Base-by-base conservation (phyloP, 2,329 filamentous ascomycete species). In the Fusarium dlaminii region DNA sequence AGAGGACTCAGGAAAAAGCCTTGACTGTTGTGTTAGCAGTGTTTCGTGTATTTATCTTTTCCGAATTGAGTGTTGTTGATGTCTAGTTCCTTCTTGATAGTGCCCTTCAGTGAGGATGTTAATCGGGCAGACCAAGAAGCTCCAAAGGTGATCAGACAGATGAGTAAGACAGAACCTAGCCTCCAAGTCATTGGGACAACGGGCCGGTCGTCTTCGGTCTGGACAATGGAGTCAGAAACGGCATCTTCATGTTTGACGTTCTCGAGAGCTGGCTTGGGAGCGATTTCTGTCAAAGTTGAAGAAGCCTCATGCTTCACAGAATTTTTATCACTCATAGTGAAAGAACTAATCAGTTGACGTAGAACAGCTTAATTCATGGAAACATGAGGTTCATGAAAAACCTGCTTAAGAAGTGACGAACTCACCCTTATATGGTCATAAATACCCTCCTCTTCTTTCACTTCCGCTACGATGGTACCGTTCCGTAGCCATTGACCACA, bases 361-460 rank as follows among this genome's bases (percentile, higher is more conserved):
- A 24, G 0, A 27, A 6, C 6, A 1, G 2, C 6, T 11, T 4
- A 20, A 2, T 1, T 6, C 8, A 0, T 12, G 0, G 0, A 4
- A 6, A 12, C 8, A 12, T 0, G 27, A 6, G 5, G 4, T n/a
- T 6, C 0, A 17, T 4, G 5, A n/a, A 6, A 10, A 6, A 12
- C 0, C 0, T 17, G 2, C 6, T 4, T n/a, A 17, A n/a, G 4
- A 4, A 32, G 20, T 17, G 10, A 17, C 7, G 20, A 32, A 7
- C 11, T 3, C 3, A 18, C 18, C 3, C 15, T 32, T 49, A 49
- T 49, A 32, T 18, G 22, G 14, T 8, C 22, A 49, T 3, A 49
- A 32, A 49, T 32, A 7, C 5, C 3, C 46, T 49, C 11, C n/a
- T n/a, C 2, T 3, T 7, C 1, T 1, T 32, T 0, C 29, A 13